These are phyloP conservation scores for Spirogloea muscicola DNA, from an alignment of 139 green algal species.

Conservation along the genomic window DNA sequence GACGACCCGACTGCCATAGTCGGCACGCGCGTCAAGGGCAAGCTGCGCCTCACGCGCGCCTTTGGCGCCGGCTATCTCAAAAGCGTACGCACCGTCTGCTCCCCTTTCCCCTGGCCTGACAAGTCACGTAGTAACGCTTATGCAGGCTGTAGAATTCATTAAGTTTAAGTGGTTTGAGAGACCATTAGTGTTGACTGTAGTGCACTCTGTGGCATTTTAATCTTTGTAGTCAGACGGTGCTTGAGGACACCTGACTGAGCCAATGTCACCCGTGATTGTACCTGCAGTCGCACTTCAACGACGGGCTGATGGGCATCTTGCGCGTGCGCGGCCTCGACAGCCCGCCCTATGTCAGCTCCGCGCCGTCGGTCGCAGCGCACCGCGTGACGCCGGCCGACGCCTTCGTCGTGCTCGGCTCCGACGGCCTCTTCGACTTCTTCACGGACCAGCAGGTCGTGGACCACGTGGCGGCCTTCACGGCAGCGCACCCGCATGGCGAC, in stretches of 20 bases:
- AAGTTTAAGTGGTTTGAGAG: too few relatives aligned
- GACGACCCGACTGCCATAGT: conserved; percentile 5
- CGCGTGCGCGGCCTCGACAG: conserved; percentile 7
- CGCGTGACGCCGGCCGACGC: conserved; percentile 51
- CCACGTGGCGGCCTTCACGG: conserved; percentile 19
- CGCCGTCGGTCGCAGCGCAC: neutral
- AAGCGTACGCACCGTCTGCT: too few relatives aligned
- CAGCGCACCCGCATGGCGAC: conserved; percentile 20
- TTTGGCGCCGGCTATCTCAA: conserved; percentile 26
- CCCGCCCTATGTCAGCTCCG: conserved; percentile 5
- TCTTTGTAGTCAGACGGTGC: too few relatives aligned
- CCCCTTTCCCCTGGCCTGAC: too few relatives aligned
- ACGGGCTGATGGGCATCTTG: conserved; percentile 4
- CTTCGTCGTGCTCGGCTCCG: conserved; percentile 64
- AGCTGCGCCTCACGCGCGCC: neutral
- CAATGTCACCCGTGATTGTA: too few relatives aligned
- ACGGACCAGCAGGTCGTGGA: conserved; percentile 76
- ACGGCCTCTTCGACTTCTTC: conserved; percentile 80
- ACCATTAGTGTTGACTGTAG: too few relatives aligned
- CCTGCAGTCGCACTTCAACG: conserved; percentile 8
- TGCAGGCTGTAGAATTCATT: too few relatives aligned
- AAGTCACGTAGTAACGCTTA: too few relatives aligned
- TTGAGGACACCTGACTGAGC: too few relatives aligned
- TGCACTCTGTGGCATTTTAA: too few relatives aligned
- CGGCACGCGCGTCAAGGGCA: conserved; percentile 2